Percentiles rank a stretch among this genome's conserved stretches.
These are phyloP conservation scores for Mortierella sp. DNA, from an alignment of 371 early-diverging fungal genomes.

Conservation along the genomic window DNA sequence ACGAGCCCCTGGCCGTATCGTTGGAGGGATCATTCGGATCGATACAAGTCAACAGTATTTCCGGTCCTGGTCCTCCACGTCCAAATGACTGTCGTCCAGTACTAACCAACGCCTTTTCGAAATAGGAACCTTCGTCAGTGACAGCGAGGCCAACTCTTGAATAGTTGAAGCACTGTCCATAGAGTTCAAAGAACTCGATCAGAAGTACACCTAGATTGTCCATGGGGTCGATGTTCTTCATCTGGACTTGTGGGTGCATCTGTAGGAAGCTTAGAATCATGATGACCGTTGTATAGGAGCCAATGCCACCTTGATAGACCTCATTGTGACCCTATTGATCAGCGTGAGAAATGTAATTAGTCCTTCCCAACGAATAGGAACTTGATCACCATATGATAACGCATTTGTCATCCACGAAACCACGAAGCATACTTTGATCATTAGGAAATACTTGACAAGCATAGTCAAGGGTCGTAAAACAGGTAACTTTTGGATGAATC, in stretches of 20 bases:
- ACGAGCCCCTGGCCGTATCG: constrained; percentile 66
- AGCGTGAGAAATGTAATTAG: not conserved
- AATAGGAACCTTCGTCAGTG: constrained; percentile 52
- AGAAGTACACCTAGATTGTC: constrained; percentile 93
- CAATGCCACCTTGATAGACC: constrained; percentile 91
- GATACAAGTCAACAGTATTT: constrained; percentile 54
- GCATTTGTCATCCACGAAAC: too few species aligned
- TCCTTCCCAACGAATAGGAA: too few species aligned
- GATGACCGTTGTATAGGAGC: constrained; percentile 91
- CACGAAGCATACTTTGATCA: constrained; percentile 33
- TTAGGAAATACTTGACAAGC: constrained; percentile 37
- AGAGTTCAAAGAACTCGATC: constrained; percentile 95
- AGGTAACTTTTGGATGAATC: constrained; percentile 23
- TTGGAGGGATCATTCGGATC: constrained; percentile 73
- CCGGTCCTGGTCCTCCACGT: constrained; percentile 30
- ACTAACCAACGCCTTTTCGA: constrained; percentile 63
- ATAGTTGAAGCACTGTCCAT: constrained; percentile 86
- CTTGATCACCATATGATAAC: too few species aligned
- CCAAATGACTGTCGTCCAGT: constrained; percentile 66
- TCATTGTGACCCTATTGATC: constrained; percentile 71
- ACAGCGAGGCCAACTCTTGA: constrained; percentile 76
- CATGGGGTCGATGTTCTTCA: constrained; percentile 68
- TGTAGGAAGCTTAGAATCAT: constrained; percentile 89
- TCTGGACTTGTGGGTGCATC: constrained; percentile 87
- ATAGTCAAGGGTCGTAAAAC: constrained; percentile 39